phyloP scores from a whole-genome alignment of 768 basidiomycete species.

The Sistotremastrum niveocremeum region DNA sequence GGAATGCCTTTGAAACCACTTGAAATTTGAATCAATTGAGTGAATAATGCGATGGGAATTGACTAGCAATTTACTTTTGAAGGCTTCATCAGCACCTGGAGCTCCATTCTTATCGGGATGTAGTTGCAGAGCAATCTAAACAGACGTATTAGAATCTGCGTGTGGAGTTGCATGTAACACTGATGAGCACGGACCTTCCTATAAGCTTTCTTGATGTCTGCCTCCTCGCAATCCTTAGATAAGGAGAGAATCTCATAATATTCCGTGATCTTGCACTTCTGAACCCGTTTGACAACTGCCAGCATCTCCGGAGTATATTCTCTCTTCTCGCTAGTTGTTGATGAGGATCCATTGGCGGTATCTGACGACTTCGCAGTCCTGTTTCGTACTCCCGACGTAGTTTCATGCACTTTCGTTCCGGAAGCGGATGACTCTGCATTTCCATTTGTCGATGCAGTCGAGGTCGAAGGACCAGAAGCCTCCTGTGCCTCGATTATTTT shows the following conservation, averaged over 20 bases:
- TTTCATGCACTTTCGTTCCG: conserved; percentile 23
- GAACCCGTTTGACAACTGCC: conserved; percentile 73
- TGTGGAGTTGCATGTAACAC: conserved; percentile 1
- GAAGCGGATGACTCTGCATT: conserved; percentile 8
- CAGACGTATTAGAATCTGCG: not conserved
- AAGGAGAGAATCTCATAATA: conserved; percentile 87
- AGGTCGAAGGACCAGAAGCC: conserved; percentile 18
- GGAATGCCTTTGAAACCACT: conserved; percentile 99
- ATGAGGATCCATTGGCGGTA: conserved; percentile 1
- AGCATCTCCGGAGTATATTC: conserved; percentile 80
- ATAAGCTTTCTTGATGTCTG: conserved; percentile 87
- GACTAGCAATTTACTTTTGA: conserved; percentile 60
- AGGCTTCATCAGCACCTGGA: conserved; percentile 96
- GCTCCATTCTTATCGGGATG: conserved; percentile 95
- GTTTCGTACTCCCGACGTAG: conserved; percentile 30
- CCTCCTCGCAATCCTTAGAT: conserved; percentile 70
- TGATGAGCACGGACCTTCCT: conserved; percentile 56
- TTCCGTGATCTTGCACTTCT: conserved; percentile 72
- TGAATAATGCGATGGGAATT: conserved; percentile 1
- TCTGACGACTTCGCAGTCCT: conserved; percentile 1
- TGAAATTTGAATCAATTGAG: conserved; percentile 2
- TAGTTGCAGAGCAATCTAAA: conserved; percentile 71
- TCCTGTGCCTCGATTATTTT: conserved; percentile 48
- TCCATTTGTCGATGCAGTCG: conserved; percentile 15
- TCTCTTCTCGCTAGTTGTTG: conserved; percentile 44